A percentile compares a stretch with the other conserved stretches of the same genome.
phyloP scores from a whole-genome alignment of 2,329 filamentous ascomycete species.

The Septoria petroselini region DNA sequence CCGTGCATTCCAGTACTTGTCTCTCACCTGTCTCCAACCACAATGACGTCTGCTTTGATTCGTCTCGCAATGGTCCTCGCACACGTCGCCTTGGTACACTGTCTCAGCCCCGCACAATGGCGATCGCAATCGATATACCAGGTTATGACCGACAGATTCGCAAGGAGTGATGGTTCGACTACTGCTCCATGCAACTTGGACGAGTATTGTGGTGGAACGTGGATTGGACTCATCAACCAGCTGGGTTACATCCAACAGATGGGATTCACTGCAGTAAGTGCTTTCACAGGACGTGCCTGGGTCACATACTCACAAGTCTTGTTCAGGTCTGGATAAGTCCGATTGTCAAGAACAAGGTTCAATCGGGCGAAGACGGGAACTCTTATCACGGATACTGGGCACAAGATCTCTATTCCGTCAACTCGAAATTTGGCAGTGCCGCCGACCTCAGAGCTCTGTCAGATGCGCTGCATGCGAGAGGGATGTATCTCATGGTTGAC shows the following conservation, averaged over 20 bases:
- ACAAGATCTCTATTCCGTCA: conserved; percentile 46
- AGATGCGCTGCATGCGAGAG: conserved; percentile 44
- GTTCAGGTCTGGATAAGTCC: conserved; percentile 40
- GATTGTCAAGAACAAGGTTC: conserved; percentile 42
- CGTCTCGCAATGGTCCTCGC: conserved; percentile 15
- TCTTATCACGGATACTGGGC: conserved; percentile 51
- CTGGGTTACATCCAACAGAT: conserved; percentile 51
- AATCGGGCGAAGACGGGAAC: conserved; percentile 40
- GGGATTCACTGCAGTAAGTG: conserved; percentile 44
- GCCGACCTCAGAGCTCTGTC: conserved; percentile 46
- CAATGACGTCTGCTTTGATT: conserved; percentile 12
- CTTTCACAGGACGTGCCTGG: background rate
- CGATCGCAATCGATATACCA: conserved; percentile 58
- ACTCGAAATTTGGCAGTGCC: conserved; percentile 47
- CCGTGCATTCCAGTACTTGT: conserved; percentile 20
- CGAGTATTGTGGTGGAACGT: conserved; percentile 50
- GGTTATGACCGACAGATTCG: conserved; percentile 57
- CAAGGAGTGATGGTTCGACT: conserved; percentile 47
- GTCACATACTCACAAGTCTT: background rate
- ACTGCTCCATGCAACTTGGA: conserved; percentile 45
- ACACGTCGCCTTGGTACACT: background rate
- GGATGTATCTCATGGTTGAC: conserved; percentile 39
- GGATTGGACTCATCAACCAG: conserved; percentile 44
- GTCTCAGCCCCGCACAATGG: conserved; percentile 20
- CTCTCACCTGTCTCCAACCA: conserved; percentile 1